Base-by-base conservation (phyloP, 2,329 filamentous ascomycete genomes). In the Cladosporium velox region DNA sequence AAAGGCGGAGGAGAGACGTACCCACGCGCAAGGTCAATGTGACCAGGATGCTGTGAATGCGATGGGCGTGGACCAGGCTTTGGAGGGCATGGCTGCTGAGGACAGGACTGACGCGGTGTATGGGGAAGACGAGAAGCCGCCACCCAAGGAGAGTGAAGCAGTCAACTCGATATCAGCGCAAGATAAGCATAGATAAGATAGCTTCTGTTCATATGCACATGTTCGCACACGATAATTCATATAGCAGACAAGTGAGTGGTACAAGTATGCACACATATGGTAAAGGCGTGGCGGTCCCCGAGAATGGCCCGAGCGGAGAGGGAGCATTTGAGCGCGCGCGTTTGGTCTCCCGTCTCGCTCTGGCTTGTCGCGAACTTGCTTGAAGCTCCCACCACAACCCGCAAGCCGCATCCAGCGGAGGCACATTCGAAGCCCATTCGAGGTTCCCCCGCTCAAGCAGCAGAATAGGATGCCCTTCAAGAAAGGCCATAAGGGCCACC, bases 61-160 rank as follows among this genome's bases (percentile, higher is more conserved):
- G 12, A 70, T 67, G 15, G 65, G 69, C 34, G 67, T 69, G 8
- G 73, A 75, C 63, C 74, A 73, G 66, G 69, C 67, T 54, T 38
- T 76, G 12, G 72, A 74, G 64, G 66, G 74, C 67, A 66, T 61
- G 1, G 74, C 72, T 34, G 73, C 72, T 1, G 72, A 75, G 44
- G 72, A 74, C 38, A 60, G 54, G 35, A 59, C 38, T 24, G 62
- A 68, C 49, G 49, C 38, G 57, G 64, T 51, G 72, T 71, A 52
- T 78, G 74, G 73, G 32, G 76, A 35, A 72, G 64, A 65, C 32
- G 64, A 54, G 32, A 60, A 65, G 30, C 18, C 30, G 15, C 28
- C 18, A 30, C 18, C 11, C 41, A 47, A 47, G 41, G 41, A 47
- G 41, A 47, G 41, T 21, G 41, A 47, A 21, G 11, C n/a, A 12